Conservation (phyloP, 2,329 filamentous ascomycete species). For the Sporothrix protearum region DNA sequence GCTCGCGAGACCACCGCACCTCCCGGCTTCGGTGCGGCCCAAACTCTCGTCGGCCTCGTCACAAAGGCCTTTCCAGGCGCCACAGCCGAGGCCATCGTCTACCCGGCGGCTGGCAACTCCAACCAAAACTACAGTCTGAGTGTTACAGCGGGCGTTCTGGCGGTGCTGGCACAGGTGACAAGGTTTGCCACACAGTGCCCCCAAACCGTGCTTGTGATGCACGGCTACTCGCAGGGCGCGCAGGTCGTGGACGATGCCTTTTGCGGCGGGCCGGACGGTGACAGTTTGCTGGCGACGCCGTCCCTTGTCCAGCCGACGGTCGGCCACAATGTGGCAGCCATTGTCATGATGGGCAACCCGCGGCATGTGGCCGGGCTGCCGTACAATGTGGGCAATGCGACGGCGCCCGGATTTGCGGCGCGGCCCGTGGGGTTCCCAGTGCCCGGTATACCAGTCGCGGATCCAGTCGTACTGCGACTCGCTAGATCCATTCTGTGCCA, state of each 20-base stretch:
- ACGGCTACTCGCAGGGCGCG: slow-evolving; percentile 61
- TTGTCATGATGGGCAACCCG: slow-evolving; percentile 60
- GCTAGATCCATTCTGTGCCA: slow-evolving; percentile 59
- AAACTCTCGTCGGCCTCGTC: slow-evolving; percentile 45
- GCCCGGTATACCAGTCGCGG: slow-evolving; percentile 49
- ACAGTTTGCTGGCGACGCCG: slow-evolving; percentile 44
- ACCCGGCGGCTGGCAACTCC: slow-evolving; percentile 55
- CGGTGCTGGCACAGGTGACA: slow-evolving; percentile 46
- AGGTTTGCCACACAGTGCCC: slow-evolving; percentile 54
- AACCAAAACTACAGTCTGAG: slow-evolving; percentile 48
- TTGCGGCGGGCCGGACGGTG: slow-evolving; percentile 54
- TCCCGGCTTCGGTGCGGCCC: slow-evolving; percentile 44
- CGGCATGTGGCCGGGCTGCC: slow-evolving; percentile 49
- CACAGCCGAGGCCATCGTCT: slow-evolving; percentile 46
- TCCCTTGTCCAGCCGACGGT: slow-evolving; percentile 44
- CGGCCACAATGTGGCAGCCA: slow-evolving; percentile 51
- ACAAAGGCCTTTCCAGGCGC: slow-evolving; percentile 40
- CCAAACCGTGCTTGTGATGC: slow-evolving; percentile 51
- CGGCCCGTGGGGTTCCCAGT: slow-evolving; percentile 52
- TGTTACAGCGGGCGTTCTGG: slow-evolving; percentile 49
- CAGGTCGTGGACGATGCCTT: slow-evolving; percentile 59
- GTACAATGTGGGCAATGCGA: slow-evolving; percentile 58
- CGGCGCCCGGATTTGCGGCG: slow-evolving; percentile 55
- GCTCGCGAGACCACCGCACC: slow-evolving; percentile 49
- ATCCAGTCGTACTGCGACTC: slow-evolving; percentile 58